Conservation (phyloP, 2,329 filamentous ascomycete species). For the Macroventuria anomochaeta region DNA sequence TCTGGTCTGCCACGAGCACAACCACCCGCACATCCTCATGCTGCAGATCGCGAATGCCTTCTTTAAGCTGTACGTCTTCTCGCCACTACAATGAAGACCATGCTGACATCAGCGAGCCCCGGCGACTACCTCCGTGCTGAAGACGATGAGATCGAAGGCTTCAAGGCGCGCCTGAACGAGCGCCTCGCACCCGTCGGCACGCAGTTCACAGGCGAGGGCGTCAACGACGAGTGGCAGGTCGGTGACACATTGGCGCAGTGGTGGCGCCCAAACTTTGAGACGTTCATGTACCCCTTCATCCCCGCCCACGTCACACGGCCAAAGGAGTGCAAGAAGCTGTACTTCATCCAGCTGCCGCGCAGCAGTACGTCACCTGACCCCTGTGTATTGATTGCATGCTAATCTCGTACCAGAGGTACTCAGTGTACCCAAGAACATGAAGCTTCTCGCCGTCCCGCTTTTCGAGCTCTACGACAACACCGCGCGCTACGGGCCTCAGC, state of each 20-base stretch:
- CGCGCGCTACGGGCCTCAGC: constrained; percentile 89
- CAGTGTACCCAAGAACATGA: constrained; percentile 99
- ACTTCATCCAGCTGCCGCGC: constrained; percentile 92
- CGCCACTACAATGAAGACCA: not conserved
- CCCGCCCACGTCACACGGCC: constrained; percentile 94
- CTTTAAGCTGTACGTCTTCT: constrained; percentile 76
- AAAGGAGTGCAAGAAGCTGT: constrained; percentile 99
- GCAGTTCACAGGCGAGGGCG: constrained; percentile 79
- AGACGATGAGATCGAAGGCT: constrained; percentile 92
- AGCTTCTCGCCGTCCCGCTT: constrained; percentile 91
- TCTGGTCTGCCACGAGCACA: constrained; percentile 97
- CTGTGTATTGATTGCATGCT: constrained; percentile 20
- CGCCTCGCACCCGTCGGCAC: constrained; percentile 89
- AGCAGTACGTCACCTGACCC: constrained; percentile 68
- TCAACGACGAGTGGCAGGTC: constrained; percentile 93
- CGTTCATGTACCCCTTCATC: constrained; percentile 99
- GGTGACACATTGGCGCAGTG: constrained; percentile 95
- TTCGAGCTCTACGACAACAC: constrained; percentile 99
- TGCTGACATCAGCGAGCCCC: constrained; percentile 59
- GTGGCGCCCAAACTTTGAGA: constrained; percentile 99
- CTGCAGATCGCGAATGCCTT: constrained; percentile 99
- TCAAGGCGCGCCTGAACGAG: constrained; percentile 92
- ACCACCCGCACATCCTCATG: constrained; percentile 98
- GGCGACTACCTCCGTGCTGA: constrained; percentile 91
- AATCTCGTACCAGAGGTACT: constrained; percentile 72